phyloP scores from a whole-genome alignment of 2,329 filamentous ascomycete species.

The Bisporella sp. region DNA sequence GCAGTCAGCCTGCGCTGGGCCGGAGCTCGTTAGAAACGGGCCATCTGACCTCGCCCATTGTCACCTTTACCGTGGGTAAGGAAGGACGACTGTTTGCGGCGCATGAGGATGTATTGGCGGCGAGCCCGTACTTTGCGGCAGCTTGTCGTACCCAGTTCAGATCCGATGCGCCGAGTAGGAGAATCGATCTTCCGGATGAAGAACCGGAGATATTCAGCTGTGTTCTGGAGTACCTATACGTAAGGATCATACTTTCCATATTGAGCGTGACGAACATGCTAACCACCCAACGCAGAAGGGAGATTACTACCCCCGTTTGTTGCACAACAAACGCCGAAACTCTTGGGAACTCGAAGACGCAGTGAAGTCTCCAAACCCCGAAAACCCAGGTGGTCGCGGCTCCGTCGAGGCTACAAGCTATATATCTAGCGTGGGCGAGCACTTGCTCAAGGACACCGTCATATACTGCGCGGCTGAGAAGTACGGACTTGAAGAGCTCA shows the following conservation, averaged over 20 bases:
- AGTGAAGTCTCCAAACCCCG: constrained; percentile 46
- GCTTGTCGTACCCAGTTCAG: constrained; percentile 64
- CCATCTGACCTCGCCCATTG: constrained; percentile 57
- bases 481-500: constrained; percentile 88
- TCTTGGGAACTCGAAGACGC: constrained; percentile 83
- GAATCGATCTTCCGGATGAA: constrained; percentile 64
- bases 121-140: constrained; percentile 77
- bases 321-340: constrained; percentile 79
- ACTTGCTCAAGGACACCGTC: constrained; percentile 84
- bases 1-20: neutral
- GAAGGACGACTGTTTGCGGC: constrained; percentile 90
- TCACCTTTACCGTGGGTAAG: constrained; percentile 76
- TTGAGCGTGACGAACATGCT: neutral
- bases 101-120: constrained; percentile 83
- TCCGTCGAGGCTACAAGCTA: constrained; percentile 71
- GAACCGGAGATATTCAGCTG: constrained; percentile 91
- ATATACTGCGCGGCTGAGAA: constrained; percentile 90
- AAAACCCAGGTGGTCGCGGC: constrained; percentile 48
- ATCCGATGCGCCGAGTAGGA: constrained; percentile 67
- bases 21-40: constrained; percentile 10
- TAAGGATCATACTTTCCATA: constrained; percentile 5
- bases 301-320: constrained; percentile 65
- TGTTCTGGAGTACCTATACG: constrained; percentile 90
- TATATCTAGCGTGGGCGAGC: constrained; percentile 64
- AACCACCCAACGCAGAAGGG: constrained; percentile 19